Evolutionary conservation across 2,329 filamentous ascomycete genomes (phyloP).

Genomic region (Knoxdaviesia proteae): DNA sequence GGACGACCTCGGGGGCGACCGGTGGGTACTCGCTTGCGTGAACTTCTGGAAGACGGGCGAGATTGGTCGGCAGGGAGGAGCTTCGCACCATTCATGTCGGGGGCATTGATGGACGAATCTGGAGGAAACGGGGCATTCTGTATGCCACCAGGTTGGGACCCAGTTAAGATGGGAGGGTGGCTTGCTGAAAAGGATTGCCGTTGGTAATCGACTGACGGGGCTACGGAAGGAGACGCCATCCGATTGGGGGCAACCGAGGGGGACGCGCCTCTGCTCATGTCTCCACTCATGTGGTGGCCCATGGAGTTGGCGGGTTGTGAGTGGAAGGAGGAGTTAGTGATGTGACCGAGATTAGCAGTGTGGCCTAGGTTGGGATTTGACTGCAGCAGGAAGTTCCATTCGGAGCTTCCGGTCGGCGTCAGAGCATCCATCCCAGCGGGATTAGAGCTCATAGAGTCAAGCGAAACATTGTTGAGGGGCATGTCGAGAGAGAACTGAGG

Average conservation of each 20-base stretch:
- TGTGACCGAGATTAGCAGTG: neutral
- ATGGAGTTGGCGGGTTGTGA: too few species aligned
- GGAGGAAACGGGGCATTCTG: too few species aligned
- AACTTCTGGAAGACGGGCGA: conserved; percentile 38
- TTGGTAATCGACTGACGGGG: neutral
- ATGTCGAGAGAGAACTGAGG: too few species aligned
- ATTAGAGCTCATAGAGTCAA: too few species aligned
- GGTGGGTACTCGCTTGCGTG: conserved; percentile 26
- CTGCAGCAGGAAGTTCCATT: conserved; percentile 63
- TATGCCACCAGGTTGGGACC: neutral
- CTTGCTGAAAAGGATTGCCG: neutral
- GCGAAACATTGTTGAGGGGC: too few species aligned
- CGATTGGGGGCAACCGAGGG: neutral
- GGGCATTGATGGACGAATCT: too few species aligned
- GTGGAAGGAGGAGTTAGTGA: too few species aligned
- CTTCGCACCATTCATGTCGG: too few species aligned
- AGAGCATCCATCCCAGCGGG: conserved; percentile 7
- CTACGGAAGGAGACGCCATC: neutral
- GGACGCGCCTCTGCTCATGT: neutral
- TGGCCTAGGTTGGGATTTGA: conserved; percentile 37
- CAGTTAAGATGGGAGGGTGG: neutral
- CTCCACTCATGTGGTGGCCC: too few species aligned
- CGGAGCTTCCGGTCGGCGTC: conserved; percentile 40
- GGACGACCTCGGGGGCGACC: conserved; percentile 35
- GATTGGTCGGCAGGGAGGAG: conserved; percentile 16